Conservation (phyloP, 2,329 filamentous ascomycete species). For the Fusarium caatingaense region DNA sequence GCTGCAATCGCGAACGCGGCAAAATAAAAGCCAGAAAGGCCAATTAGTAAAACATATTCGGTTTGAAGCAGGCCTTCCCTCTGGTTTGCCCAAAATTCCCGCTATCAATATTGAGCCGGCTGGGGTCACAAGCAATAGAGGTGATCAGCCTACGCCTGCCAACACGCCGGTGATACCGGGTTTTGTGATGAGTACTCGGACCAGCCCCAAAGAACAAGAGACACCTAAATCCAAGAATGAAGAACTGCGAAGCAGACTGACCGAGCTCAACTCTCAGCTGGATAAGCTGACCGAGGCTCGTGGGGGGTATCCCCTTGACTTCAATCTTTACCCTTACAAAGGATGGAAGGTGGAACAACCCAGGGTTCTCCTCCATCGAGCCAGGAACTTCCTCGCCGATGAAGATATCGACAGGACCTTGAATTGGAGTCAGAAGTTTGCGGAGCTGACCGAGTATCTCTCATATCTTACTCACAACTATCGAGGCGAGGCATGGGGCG, state of each 20-base stretch:
- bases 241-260: background rate
- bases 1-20: background rate
- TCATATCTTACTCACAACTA: conserved; percentile 47
- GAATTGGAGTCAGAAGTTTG: conserved; percentile 54
- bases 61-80: background rate
- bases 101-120: background rate
- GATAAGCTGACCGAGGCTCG: background rate
- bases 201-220: background rate
- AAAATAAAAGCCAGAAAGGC: background rate
- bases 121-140: background rate
- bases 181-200: conserved; percentile 30
- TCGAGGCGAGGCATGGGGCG: conserved; percentile 46
- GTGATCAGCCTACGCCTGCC: background rate
- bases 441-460: conserved; percentile 55
- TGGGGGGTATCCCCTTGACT: background rate
- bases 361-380: conserved; percentile 47
- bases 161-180: conserved; percentile 10
- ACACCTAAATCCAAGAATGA: background rate
- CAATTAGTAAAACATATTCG: background rate
- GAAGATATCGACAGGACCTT: conserved; percentile 58
- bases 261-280: background rate
- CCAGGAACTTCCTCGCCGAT: conserved; percentile 60
- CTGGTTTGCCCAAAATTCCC: background rate
- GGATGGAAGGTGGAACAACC: conserved; percentile 52
- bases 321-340: conserved; percentile 44